A percentile compares a stretch with the other conserved stretches of the same genome.
Evolutionary conservation across 2,329 filamentous ascomycete species (phyloP).

Genomic region (Colletotrichum sp.): DNA sequence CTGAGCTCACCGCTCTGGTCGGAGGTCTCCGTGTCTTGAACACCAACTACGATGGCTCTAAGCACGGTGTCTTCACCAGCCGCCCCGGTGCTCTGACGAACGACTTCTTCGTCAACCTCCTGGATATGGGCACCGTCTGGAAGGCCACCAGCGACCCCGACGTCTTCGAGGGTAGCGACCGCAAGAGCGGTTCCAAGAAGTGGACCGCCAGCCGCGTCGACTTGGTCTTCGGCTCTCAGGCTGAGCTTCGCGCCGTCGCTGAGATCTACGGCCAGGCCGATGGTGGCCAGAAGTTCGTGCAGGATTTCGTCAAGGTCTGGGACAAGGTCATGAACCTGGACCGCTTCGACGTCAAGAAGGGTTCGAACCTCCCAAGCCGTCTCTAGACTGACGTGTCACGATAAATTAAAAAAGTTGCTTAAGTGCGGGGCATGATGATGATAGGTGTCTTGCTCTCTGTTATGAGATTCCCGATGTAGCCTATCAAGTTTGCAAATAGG

Average conservation of each 20-base stretch:
- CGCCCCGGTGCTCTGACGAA: slow-evolving; percentile 73
- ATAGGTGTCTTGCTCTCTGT: background rate
- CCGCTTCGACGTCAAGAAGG: slow-evolving; percentile 63
- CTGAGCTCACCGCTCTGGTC: slow-evolving; percentile 73
- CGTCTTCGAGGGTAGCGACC: slow-evolving; percentile 67
- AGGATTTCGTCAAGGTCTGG: slow-evolving; percentile 76
- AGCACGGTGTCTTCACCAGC: slow-evolving; percentile 71
- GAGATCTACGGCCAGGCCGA: slow-evolving; percentile 73
- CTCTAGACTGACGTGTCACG: background rate
- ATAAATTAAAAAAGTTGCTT: background rate
- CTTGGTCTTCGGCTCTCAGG: slow-evolving; percentile 75
- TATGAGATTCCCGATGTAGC: background rate
- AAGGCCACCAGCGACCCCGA: slow-evolving; percentile 59
- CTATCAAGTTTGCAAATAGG: background rate
- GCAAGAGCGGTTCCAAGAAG: slow-evolving; percentile 68
- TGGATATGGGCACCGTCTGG: slow-evolving; percentile 72
- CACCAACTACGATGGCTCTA: slow-evolving; percentile 74
- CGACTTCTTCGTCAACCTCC: slow-evolving; percentile 83
- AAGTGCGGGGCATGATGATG: background rate
- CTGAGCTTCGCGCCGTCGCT: slow-evolving; percentile 73
- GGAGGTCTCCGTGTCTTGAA: slow-evolving; percentile 75
- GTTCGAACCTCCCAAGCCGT: background rate
- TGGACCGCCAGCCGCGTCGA: slow-evolving; percentile 74
- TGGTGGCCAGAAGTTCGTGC: slow-evolving; percentile 66
- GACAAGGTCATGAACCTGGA: slow-evolving; percentile 78